phyloP scores from a whole-genome alignment of 345 rosid species.

The Rhizophora apiculata region DNA sequence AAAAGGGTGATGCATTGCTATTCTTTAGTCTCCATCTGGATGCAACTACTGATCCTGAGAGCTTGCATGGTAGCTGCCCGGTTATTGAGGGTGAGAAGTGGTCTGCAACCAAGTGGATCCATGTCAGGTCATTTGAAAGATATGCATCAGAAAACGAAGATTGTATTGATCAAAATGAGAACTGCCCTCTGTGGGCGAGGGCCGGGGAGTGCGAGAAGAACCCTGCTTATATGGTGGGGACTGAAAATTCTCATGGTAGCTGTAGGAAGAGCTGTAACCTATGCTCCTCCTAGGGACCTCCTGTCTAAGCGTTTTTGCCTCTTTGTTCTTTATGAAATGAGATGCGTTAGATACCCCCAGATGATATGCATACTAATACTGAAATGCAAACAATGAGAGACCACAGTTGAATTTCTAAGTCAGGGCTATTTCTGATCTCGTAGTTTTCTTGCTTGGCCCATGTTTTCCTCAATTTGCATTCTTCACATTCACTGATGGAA shows the following conservation, averaged over 20 bases:
- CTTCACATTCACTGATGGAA: too few species aligned
- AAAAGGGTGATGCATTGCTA: slow-evolving; percentile 85
- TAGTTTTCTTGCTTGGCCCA: too few species aligned
- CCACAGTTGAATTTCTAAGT: too few species aligned
- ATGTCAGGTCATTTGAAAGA: slow-evolving; percentile 57
- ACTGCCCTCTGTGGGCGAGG: slow-evolving; percentile 62
- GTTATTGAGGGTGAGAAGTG: slow-evolving; percentile 95
- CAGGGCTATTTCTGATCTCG: too few species aligned
- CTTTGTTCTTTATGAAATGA: background rate
- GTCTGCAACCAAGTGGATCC: slow-evolving; percentile 99
- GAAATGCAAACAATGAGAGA: too few species aligned
- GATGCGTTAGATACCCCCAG: background rate
- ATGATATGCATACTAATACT: background rate
- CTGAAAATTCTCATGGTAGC: slow-evolving; percentile 36
- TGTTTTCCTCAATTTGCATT: too few species aligned
- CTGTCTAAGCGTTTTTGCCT: background rate
- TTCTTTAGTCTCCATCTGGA: slow-evolving; percentile 90
- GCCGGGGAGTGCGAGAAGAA: slow-evolving; percentile 73
- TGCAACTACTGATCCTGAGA: slow-evolving; percentile 54
- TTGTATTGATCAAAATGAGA: slow-evolving; percentile 51
- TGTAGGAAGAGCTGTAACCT: slow-evolving; percentile 87
- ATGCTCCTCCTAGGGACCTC: slow-evolving; percentile 41
- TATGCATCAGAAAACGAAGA: slow-evolving; percentile 1
- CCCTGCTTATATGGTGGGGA: slow-evolving; percentile 70
- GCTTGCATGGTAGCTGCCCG: slow-evolving; percentile 92